These are phyloP conservation scores for Scheffersomyces parashehatae DNA, from an alignment of 1,139 yeast species.

Conservation along the genomic window DNA sequence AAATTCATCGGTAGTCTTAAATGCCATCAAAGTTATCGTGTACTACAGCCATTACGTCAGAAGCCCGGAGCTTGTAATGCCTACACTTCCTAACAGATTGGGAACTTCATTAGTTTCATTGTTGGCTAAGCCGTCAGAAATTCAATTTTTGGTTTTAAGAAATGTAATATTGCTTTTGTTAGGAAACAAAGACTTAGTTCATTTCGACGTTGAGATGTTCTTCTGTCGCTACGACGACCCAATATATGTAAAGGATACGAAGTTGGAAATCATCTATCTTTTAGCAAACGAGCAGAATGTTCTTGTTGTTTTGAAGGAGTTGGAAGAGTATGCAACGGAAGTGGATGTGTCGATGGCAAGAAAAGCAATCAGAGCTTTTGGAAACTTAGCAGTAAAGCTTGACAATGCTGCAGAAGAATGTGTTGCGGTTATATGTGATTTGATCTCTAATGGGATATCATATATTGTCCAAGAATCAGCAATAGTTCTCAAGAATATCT, in stretches of 20 bases:
- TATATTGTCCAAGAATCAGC: constrained; percentile 81
- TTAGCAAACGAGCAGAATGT: constrained; percentile 70
- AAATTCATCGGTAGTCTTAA: constrained; percentile 79
- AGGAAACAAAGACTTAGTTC: constrained; percentile 61
- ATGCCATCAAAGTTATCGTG: constrained; percentile 69
- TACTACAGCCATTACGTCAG: constrained; percentile 71
- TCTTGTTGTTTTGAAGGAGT: constrained; percentile 64
- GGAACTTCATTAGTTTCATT: constrained; percentile 74
- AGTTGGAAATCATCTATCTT: constrained; percentile 80
- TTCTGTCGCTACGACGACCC: constrained; percentile 86
- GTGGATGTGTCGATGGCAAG: constrained; percentile 84
- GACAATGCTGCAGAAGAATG: constrained; percentile 58
- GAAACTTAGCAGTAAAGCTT: constrained; percentile 80
- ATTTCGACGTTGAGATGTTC: constrained; percentile 72
- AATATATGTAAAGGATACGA: constrained; percentile 85
- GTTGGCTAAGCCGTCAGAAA: constrained; percentile 76
- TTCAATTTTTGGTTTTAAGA: constrained; percentile 79
- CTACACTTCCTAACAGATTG: constrained; percentile 57
- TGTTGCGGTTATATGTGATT: constrained; percentile 59
- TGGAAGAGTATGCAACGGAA: constrained; percentile 85
- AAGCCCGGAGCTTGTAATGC: constrained; percentile 43
- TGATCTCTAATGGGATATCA: constrained; percentile 66
- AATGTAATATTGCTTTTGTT: constrained; percentile 76
- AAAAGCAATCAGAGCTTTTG: constrained; percentile 86
- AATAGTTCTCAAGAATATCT: constrained; percentile 72